A percentile compares a stretch with the other conserved stretches of the same genome.
phyloP scores from a whole-genome alignment of 345 rosid genomes.

The Brassica napus region Da-Ae NC_063452.1:2901501-2902000 shows the following conservation, averaged over 20 bases:
- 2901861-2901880: not conserved
- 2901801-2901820: conserved; percentile 2
- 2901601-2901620: conserved; percentile 35
- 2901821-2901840: not conserved
- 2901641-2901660: not conserved
- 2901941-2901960: not conserved
- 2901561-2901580: conserved; percentile 20
- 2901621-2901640: conserved; percentile 33
- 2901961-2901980: not conserved
- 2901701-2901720: conserved; percentile 25
- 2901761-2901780: not conserved
- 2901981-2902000: not conserved
- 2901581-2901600: conserved; percentile 9
- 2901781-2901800: not conserved
- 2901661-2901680: conserved; percentile 36
- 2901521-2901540: conserved; percentile 37
- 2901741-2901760: not conserved
- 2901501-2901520: not conserved
- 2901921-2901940: not conserved
- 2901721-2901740: not conserved
- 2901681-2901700: conserved; percentile 22
- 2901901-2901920: not conserved
- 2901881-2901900: not conserved
- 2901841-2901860: not conserved
- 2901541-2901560: conserved; percentile 12